A percentile compares a stretch with the other conserved stretches of the same genome.
Conservation (phyloP, 2,329 filamentous ascomycete species). For the Phyllosticta capitalensis region DNA sequence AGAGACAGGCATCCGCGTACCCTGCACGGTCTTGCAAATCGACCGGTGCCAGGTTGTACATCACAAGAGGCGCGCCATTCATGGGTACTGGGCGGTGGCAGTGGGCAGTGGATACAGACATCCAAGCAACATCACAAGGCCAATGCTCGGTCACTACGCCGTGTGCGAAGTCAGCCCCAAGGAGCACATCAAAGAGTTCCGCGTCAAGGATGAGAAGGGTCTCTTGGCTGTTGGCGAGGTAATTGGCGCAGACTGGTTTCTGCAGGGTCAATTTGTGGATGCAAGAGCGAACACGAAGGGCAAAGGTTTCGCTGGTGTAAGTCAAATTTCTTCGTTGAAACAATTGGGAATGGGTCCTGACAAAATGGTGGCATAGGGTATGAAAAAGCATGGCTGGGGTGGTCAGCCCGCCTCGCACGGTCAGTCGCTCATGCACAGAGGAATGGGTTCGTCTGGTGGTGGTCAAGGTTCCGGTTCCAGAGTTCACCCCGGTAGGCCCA, state of each 20-base stretch:
- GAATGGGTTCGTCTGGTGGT: constrained; percentile 80
- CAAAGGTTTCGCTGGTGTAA: constrained; percentile 79
- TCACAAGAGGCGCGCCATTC: constrained; percentile 67
- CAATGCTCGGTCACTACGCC: constrained; percentile 81
- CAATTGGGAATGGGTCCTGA: background rate
- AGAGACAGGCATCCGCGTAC: constrained; percentile 63
- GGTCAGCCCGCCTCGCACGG: constrained; percentile 91
- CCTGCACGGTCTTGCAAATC: constrained; percentile 88
- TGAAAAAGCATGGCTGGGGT: constrained; percentile 88
- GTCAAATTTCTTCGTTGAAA: constrained; percentile 15
- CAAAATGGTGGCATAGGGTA: constrained; percentile 44
- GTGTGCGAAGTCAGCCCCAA: constrained; percentile 75
- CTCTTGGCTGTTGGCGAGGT: constrained; percentile 65
- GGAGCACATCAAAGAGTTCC: constrained; percentile 75
- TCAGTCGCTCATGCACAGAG: constrained; percentile 88
- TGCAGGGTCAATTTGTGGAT: constrained; percentile 83
- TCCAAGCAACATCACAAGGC: constrained; percentile 66
- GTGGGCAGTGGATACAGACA: constrained; percentile 69
- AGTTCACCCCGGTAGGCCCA: constrained; percentile 92
- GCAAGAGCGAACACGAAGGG: constrained; percentile 69
- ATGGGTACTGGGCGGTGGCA: constrained; percentile 94
- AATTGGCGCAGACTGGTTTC: constrained; percentile 83
- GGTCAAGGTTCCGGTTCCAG: constrained; percentile 87
- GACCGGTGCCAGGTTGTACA: constrained; percentile 85
- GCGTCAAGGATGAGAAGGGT: constrained; percentile 63